Base-by-base conservation (phyloP, 2,329 filamentous ascomycete species). In the Metarhizium robertsii region DNA sequence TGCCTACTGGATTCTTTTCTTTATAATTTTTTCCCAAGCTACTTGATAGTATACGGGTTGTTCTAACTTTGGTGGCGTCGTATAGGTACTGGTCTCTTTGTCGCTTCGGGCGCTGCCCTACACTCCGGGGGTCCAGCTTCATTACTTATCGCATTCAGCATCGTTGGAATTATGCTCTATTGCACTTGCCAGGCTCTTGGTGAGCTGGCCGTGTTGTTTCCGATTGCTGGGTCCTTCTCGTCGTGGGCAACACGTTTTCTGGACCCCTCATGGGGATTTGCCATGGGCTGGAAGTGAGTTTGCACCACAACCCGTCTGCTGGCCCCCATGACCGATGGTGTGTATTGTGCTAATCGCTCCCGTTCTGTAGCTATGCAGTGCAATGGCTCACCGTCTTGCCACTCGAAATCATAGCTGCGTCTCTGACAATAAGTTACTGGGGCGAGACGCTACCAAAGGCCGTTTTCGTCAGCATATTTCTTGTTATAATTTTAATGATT, bases 221-320 rank as follows among this genome's bases (percentile, higher is more conserved):
- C 92, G 3, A 87, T 96, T 29, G 88, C 92, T 25, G 92, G 92
- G 55, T 95, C 91, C 3, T 97, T 96, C 67, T 90, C 90, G 1
- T 86, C 90, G 7, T 96, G 92, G 73, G 94, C 92, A 18, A 96
- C 90, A 34, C 84, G 92, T 18, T 96, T 97, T 65, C 72, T 97
- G 18, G 91, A 96, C 66, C 92, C 92, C 1, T 92, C 92, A 0
- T 96, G 90, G 90, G 91, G 91, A 0, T 95, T 95, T 66, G 89
- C 90, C 50, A 95, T 96, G 88, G 91, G 90, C 16, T 95, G 90
- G 90, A 95, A 95, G 79, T 88, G 69, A 70, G 83, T 78, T 18
- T 20, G 14, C 32, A 13, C 32, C 32, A 20, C 18, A 2, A 14
- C 7, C 18, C 11, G 32, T n/a, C n/a, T 8, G 10, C 25, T 25